phyloP scores from a whole-genome alignment of 2,329 filamentous ascomycete species.

The Didymella segeticola region DNA sequence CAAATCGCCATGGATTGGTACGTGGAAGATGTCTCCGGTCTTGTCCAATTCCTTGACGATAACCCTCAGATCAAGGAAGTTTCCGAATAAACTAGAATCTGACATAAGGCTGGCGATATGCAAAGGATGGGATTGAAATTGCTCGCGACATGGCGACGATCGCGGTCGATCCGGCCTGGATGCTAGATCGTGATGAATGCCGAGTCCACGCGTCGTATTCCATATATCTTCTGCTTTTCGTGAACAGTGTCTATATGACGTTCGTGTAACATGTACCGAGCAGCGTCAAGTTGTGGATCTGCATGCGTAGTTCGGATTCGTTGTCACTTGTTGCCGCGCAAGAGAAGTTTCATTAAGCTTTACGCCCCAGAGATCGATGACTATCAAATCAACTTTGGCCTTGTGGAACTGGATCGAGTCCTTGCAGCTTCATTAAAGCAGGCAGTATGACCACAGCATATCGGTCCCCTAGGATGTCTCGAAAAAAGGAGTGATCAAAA shows the following conservation, averaged over 20 bases:
- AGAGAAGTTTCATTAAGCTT: no score
- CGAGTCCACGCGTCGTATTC: no score
- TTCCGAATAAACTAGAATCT: background rate
- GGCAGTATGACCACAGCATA: background rate
- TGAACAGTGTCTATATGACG: no score
- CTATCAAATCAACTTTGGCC: background rate
- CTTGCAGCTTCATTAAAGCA: background rate
- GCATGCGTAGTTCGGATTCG: no score
- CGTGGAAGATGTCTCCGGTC: slow-evolving; percentile 8
- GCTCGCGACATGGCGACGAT: no score
- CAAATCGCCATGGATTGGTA: slow-evolving; percentile 1
- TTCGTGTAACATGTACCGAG: no score
- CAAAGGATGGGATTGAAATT: background rate
- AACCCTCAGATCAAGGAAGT: background rate
- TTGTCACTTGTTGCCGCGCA: no score
- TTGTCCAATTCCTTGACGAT: slow-evolving; percentile 7
- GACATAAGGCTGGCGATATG: background rate
- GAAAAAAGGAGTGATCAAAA: slow-evolving; percentile 12
- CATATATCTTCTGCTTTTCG: no score
- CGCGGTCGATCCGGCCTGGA: no score
- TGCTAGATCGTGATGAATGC: no score
- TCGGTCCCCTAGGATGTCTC: slow-evolving; percentile 1
- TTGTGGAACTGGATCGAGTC: background rate
- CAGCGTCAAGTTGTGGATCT: no score
- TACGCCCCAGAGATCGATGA: no score